Evolutionary conservation across 495 filamentous ascomycete species (phyloP).

Genomic region (Astrothelium subdiscretum): DNA sequence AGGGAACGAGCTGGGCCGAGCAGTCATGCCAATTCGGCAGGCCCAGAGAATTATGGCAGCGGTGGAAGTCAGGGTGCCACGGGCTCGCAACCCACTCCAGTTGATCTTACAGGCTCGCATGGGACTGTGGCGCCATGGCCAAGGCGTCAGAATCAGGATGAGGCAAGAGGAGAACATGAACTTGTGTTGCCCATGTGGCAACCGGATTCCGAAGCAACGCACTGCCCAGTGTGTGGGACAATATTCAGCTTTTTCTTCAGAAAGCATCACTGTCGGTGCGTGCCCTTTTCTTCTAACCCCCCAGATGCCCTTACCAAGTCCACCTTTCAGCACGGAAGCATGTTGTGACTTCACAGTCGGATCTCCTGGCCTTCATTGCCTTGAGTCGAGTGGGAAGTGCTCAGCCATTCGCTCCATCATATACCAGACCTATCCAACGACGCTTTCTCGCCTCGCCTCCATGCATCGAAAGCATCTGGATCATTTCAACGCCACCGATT

Average conservation of each 20-base stretch:
- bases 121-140: background rate
- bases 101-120: background rate
- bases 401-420: too few relatives aligned
- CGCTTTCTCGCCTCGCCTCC: too few relatives aligned
- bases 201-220: conserved; percentile 63
- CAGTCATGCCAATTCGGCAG: background rate
- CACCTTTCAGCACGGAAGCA: too few relatives aligned
- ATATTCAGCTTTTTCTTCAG: conserved; percentile 77
- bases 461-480: background rate
- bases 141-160: background rate
- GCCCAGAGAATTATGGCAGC: background rate
- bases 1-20: background rate
- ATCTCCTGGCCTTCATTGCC: too few relatives aligned
- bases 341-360: too few relatives aligned
- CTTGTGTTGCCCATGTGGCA: conserved; percentile 66
- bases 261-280: conserved; percentile 79
- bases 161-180: conserved; percentile 13
- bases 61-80: background rate
- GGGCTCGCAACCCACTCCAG: background rate
- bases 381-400: too few relatives aligned
- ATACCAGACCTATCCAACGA: too few relatives aligned
- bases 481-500: background rate
- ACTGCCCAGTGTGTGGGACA: conserved; percentile 70
- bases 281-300: conserved; percentile 6
- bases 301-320: too few relatives aligned